These are phyloP conservation scores for Aspergillus amoenus DNA, from an alignment of 2,329 filamentous ascomycete species.

Conservation along the genomic window DNA sequence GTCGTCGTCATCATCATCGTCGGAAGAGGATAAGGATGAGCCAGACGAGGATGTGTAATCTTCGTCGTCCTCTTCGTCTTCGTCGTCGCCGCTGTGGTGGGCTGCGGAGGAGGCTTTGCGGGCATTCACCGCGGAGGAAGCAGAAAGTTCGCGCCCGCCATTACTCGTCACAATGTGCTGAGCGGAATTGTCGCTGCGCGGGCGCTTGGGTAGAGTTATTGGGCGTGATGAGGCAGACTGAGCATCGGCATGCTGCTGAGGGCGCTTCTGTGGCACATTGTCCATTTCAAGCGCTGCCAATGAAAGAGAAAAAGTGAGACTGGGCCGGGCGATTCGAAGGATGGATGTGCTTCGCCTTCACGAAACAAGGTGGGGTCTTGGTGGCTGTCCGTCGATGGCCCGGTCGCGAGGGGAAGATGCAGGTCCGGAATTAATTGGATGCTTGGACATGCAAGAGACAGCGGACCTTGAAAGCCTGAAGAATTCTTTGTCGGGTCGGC, in stretches of 20 bases:
- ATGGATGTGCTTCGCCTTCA: slow-evolving; percentile 6
- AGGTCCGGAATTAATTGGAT: slow-evolving; percentile 9
- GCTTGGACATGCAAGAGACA: background rate
- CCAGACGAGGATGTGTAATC: slow-evolving; percentile 26
- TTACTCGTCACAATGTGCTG: background rate
- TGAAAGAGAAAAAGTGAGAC: slow-evolving; percentile 1
- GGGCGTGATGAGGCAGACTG: slow-evolving; percentile 4
- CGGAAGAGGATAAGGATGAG: slow-evolving; percentile 9
- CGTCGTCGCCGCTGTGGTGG: slow-evolving; percentile 8
- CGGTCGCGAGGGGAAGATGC: slow-evolving; percentile 1
- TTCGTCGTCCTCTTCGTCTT: slow-evolving; percentile 19
- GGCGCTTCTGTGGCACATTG: slow-evolving; percentile 17
- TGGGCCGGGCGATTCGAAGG: background rate
- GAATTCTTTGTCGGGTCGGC: background rate
- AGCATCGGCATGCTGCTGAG: slow-evolving; percentile 10
- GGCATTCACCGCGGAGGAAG: slow-evolving; percentile 5
- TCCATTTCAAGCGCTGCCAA: slow-evolving; percentile 18
- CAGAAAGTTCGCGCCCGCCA: slow-evolving; percentile 6
- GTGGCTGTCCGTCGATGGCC: background rate
- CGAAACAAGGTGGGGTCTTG: slow-evolving; percentile 7
- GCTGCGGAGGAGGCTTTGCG: background rate
- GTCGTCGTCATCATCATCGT: slow-evolving; percentile 24
- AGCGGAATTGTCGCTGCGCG: slow-evolving; percentile 1
- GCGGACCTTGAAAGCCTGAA: background rate
- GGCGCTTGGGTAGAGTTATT: slow-evolving; percentile 8